Evolutionary conservation across 2,329 filamentous ascomycete species (phyloP), one percentile per base, ranked within the genome.

Genomic region (Purpureocillium lavendulum): DNA sequence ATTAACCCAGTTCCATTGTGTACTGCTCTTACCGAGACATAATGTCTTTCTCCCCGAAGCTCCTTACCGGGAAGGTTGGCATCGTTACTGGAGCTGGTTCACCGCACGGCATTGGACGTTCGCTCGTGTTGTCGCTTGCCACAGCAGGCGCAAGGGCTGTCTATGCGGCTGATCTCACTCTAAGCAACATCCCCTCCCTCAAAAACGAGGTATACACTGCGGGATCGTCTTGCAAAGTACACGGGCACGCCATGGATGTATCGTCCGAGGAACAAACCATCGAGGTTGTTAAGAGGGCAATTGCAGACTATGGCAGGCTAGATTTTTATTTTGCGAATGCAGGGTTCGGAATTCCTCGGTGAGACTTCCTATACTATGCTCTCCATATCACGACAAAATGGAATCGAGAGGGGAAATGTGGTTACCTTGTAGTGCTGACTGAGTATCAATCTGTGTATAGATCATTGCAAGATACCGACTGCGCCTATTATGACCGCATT

Each of bases 41-140:
- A n/a, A 36, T 39, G 33, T 33, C 31, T 4, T 45, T 41, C 33
- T 40, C 43, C 1, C 14, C 40, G 7, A 35, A 21, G 8, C 34
- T 48, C 3, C 41, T 48, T 4, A n/a, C 18, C 4, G 47, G 42
- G 26, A 44, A 52, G 30, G 52, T 56, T 15, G 49, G 49, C 13
- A 14, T 55, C 15, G 46, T 54, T n/a, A 55, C 53, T 0, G 53
- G 53, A 13, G 53, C 52, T 1, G 53, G 53, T 1, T 54, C 53
- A 1, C 45, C 52, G 1, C 42, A 46, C 18, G 51, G 53, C 3
- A 56, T 56, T 21, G 52, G 52, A 2, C 35, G 53, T 13, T 53
- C 52, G 4, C 35, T 49, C 7, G 50, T 52, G 0, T 33, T 52
- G 9, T 41, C 38, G 1, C 39, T 52, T 5, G 52, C 51, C 1